Percentiles rank a stretch among this genome's conserved stretches.
These are phyloP conservation scores for Plectranthus barbatus DNA, from an alignment of 257 asterid species.

Conservation along the genomic window DNA sequence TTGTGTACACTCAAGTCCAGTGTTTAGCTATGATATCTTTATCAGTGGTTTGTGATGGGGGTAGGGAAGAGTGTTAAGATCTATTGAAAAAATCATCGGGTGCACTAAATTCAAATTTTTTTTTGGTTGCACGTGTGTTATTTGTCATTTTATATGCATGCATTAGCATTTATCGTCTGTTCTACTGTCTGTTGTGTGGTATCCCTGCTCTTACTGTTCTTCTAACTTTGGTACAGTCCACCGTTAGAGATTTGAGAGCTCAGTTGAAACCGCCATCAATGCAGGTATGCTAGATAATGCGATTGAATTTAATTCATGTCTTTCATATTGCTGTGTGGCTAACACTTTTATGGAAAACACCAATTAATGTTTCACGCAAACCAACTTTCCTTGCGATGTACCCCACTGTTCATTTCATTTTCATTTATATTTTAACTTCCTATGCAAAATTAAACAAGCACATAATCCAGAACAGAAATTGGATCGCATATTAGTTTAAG, in stretches of 20 bases:
- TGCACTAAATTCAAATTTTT: background rate
- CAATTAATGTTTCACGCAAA: too few relatives aligned
- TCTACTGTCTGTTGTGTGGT: background rate
- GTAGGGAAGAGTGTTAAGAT: background rate
- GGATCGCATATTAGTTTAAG: too few relatives aligned
- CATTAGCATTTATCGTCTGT: background rate
- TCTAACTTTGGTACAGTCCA: conserved; percentile 50
- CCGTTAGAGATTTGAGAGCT: conserved; percentile 88
- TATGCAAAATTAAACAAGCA: too few relatives aligned
- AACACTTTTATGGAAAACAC: background rate
- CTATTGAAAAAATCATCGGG: background rate
- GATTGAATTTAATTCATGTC: background rate
- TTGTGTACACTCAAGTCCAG: background rate
- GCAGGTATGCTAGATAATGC: conserved; percentile 51
- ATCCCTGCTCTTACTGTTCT: conserved; percentile 8
- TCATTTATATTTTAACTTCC: too few relatives aligned
- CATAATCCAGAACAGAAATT: too few relatives aligned
- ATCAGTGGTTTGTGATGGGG: background rate
- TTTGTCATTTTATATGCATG: background rate
- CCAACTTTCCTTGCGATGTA: too few relatives aligned
- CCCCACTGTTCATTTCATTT: too few relatives aligned
- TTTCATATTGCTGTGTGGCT: background rate
- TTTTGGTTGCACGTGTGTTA: background rate
- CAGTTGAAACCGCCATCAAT: conserved; percentile 98
- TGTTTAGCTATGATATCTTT: background rate